Conservation (phyloP, 2,329 filamentous ascomycete genomes). For the Penicillium nordicum region DNA sequence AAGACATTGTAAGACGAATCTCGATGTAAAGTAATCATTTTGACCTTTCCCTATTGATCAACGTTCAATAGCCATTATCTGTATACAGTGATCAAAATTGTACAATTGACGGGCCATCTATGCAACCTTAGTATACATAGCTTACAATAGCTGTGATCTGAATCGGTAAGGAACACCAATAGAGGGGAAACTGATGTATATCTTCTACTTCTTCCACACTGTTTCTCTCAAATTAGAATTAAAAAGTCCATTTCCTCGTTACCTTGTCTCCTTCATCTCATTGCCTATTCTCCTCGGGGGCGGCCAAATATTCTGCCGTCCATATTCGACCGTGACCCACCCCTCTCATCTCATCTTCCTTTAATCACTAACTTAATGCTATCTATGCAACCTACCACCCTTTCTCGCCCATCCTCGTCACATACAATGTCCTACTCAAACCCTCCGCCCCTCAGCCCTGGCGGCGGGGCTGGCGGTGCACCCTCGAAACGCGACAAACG, state of each 20-base stretch:
- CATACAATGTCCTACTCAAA: slow-evolving; percentile 21
- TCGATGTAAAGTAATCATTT: too few relatives aligned
- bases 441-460: slow-evolving; percentile 33
- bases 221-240: too few relatives aligned
- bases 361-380: not conserved
- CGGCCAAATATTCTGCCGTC: slow-evolving; percentile 5
- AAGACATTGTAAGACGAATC: too few relatives aligned
- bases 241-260: not conserved
- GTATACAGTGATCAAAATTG: too few relatives aligned
- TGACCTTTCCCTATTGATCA: too few relatives aligned
- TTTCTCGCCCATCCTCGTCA: not conserved
- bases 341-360: slow-evolving; percentile 8
- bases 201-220: not conserved
- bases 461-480: slow-evolving; percentile 32
- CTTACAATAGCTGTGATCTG: not conserved
- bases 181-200: not conserved
- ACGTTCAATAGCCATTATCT: too few relatives aligned
- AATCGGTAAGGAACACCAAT: not conserved
- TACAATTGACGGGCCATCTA: too few relatives aligned
- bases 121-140: not conserved
- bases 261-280: not conserved
- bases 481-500: slow-evolving; percentile 87
- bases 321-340: slow-evolving; percentile 6
- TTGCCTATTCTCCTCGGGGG: not conserved
- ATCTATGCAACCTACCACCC: not conserved